These are phyloP conservation scores for Lycium barbarum DNA, from an alignment of 257 asterid species.

Conservation along the genomic window DNA sequence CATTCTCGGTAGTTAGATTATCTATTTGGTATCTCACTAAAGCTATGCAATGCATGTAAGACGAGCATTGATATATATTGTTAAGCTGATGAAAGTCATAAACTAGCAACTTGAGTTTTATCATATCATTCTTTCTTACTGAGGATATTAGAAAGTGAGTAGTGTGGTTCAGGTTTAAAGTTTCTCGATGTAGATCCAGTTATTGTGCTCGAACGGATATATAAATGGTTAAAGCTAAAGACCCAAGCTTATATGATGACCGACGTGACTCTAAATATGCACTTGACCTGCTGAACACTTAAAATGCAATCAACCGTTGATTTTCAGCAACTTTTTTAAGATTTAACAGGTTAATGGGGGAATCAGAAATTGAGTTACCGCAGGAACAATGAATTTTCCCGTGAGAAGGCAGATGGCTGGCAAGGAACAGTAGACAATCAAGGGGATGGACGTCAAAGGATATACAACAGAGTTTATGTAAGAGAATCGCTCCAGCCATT, in stretches of 20 bases:
- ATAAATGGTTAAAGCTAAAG: background rate
- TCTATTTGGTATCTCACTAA: background rate
- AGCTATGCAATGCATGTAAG: background rate
- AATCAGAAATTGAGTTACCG: constrained; percentile 51
- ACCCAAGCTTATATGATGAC: background rate
- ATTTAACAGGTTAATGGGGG: background rate
- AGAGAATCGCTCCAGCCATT: constrained; percentile 76
- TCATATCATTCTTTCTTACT: background rate
- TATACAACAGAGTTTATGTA: constrained; percentile 89
- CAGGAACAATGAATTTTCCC: constrained; percentile 90
- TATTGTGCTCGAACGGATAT: background rate
- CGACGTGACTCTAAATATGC: background rate
- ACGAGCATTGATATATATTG: constrained; percentile 3
- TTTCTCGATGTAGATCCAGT: constrained; percentile 13
- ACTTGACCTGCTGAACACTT: background rate
- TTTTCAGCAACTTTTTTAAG: background rate
- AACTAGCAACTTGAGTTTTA: background rate
- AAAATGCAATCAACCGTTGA: background rate
- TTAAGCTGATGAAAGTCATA: background rate
- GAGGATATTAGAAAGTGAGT: background rate
- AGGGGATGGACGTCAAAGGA: constrained; percentile 90
- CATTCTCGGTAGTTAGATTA: background rate
- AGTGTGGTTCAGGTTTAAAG: background rate
- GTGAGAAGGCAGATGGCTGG: constrained; percentile 96
- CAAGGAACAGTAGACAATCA: constrained; percentile 83